phyloP scores from a whole-genome alignment of 2,329 filamentous ascomycete species.

The Phaeosphaeria sp. region DNA sequence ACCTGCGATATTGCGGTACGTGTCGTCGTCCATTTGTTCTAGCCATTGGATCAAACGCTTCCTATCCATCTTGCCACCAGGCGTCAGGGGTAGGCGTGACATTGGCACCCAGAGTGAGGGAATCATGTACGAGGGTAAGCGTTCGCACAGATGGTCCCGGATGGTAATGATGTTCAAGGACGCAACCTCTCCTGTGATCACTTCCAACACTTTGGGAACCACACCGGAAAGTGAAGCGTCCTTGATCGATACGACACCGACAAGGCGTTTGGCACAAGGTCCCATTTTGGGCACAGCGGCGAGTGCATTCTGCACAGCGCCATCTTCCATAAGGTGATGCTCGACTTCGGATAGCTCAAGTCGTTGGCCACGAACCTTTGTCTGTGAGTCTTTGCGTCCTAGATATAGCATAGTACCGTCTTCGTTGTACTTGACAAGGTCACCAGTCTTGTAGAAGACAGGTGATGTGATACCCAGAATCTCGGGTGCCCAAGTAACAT shows the following conservation, averaged over 20 bases:
- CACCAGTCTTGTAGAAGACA: conserved; percentile 46
- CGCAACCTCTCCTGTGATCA: conserved; percentile 30
- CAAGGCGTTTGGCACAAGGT: conserved; percentile 40
- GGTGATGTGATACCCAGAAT: background rate
- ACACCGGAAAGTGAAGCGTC: conserved; percentile 14
- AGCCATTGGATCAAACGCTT: conserved; percentile 38
- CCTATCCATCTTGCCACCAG: conserved; percentile 42
- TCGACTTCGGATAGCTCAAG: conserved; percentile 56
- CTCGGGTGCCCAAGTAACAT: conserved; percentile 28
- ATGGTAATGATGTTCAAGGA: conserved; percentile 30
- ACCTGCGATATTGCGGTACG: conserved; percentile 34
- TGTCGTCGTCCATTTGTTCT: conserved; percentile 36
- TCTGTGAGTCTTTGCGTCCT: conserved; percentile 42
- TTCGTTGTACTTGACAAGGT: conserved; percentile 45
- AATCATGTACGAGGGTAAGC: conserved; percentile 43
- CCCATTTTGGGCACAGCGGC: conserved; percentile 36
- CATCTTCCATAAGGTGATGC: conserved; percentile 47
- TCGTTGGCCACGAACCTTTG: conserved; percentile 52
- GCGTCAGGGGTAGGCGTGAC: conserved; percentile 36
- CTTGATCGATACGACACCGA: conserved; percentile 36
- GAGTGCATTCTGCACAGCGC: conserved; percentile 34
- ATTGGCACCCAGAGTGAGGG: conserved; percentile 42
- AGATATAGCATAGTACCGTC: conserved; percentile 44
- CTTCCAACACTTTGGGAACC: conserved; percentile 11
- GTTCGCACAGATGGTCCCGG: conserved; percentile 37